These are phyloP conservation scores for Stentor roeselii DNA, from an alignment of 73 alveolate species.

Conservation along the genomic window DNA sequence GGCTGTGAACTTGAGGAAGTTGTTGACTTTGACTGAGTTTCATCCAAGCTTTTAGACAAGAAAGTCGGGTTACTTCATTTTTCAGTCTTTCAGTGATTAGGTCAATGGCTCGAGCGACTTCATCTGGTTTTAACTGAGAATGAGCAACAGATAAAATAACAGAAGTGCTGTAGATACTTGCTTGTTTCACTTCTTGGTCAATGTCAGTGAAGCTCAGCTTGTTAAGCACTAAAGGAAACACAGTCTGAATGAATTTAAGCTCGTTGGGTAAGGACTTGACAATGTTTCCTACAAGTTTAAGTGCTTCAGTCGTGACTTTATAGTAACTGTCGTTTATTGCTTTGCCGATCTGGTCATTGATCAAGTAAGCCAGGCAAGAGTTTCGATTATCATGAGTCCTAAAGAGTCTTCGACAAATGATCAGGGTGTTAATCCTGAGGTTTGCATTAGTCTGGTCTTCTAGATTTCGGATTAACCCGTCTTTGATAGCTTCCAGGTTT, in stretches of 20 bases:
- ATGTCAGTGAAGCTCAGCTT: slow-evolving; percentile 42
- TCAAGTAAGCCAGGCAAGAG: slow-evolving; percentile 24
- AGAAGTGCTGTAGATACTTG: slow-evolving; percentile 50
- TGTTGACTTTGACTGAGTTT: slow-evolving; percentile 32
- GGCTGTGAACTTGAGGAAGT: slow-evolving; percentile 24
- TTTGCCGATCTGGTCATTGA: slow-evolving; percentile 27
- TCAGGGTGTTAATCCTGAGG: slow-evolving; percentile 43
- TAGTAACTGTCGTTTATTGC: slow-evolving; percentile 52
- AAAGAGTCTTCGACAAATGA: slow-evolving; percentile 40
- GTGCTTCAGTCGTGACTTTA: slow-evolving; percentile 53
- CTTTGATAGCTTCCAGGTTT: slow-evolving; percentile 31
- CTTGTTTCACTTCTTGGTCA: slow-evolving; percentile 55
- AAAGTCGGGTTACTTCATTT: slow-evolving; percentile 60
- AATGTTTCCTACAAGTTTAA: slow-evolving; percentile 48
- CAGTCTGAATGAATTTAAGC: slow-evolving; percentile 11
- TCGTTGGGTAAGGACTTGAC: slow-evolving; percentile 30
- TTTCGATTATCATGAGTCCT: slow-evolving; percentile 22
- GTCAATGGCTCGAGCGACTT: slow-evolving; percentile 32
- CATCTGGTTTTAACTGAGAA: slow-evolving; percentile 19
- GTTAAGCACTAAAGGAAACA: not conserved
- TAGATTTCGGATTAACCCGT: slow-evolving; percentile 43
- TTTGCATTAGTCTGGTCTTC: slow-evolving; percentile 40
- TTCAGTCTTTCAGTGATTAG: slow-evolving; percentile 52
- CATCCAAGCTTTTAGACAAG: slow-evolving; percentile 53
- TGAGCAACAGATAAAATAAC: slow-evolving; percentile 40